Percentiles rank a stretch among this genome's conserved stretches.
Evolutionary conservation across 192 early-diverging fungal species (phyloP).

Genomic region (Coemansia sp.): DNA sequence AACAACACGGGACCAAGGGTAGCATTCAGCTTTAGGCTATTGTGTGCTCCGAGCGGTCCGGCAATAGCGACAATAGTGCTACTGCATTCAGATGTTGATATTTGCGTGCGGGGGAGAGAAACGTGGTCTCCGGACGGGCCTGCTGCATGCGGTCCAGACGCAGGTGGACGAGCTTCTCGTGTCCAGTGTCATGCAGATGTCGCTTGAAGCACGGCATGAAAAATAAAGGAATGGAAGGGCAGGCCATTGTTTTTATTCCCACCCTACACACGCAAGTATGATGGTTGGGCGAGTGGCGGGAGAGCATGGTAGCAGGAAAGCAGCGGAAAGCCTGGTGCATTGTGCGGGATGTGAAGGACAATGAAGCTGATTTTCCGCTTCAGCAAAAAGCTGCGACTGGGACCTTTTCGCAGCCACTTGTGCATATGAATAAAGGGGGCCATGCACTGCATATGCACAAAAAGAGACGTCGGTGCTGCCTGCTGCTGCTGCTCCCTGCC

Average conservation of each 20-base stretch:
- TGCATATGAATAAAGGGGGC: neutral
- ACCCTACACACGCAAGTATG: neutral
- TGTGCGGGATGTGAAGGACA: neutral
- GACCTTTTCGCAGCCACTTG: neutral
- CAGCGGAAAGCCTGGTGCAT: too few relatives aligned
- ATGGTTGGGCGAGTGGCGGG: neutral
- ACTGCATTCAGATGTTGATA: slow-evolving; percentile 1
- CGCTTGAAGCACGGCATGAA: too few relatives aligned
- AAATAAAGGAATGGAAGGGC: too few relatives aligned
- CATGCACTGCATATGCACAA: slow-evolving; percentile 3
- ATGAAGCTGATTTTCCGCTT: neutral
- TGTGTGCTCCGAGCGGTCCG: neutral
- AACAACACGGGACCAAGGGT: neutral
- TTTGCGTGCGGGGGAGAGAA: neutral
- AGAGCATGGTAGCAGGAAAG: neutral
- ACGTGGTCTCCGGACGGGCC: too few relatives aligned
- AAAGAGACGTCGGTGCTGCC: slow-evolving; percentile 6
- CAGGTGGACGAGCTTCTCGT: too few relatives aligned
- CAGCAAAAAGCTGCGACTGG: neutral
- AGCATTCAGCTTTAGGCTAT: neutral
- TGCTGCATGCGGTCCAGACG: too few relatives aligned
- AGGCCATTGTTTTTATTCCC: neutral
- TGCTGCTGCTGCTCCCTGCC: too few relatives aligned
- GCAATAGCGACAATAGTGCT: neutral
- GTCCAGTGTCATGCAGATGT: neutral